phyloP scores from a whole-genome alignment of 805 yeast genomes.

The Wickerhamiella shivajii region DNA sequence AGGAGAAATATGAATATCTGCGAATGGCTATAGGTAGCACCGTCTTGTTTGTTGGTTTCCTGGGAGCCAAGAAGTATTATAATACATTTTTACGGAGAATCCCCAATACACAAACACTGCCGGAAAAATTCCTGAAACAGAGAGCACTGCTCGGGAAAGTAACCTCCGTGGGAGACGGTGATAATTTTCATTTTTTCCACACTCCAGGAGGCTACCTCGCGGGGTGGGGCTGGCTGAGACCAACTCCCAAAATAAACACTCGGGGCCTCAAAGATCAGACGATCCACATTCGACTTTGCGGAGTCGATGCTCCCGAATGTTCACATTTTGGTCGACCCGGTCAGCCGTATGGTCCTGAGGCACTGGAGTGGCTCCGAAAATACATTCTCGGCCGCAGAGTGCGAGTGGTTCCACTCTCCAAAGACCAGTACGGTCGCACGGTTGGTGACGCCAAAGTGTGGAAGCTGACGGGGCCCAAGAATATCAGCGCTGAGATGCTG shows the following conservation, averaged over 20 bases:
- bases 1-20: background rate
- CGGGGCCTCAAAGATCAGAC: constrained; percentile 46
- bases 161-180: constrained; percentile 90
- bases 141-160: constrained; percentile 53
- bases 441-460: constrained; percentile 60
- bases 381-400: constrained; percentile 54
- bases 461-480: constrained; percentile 54
- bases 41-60: background rate
- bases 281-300: constrained; percentile 68
- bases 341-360: constrained; percentile 77
- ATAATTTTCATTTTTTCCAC: constrained; percentile 82
- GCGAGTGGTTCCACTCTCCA: constrained; percentile 58
- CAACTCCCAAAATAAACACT: constrained; percentile 40
- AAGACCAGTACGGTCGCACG: constrained; percentile 81
- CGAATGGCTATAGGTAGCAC: background rate
- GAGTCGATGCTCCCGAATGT: constrained; percentile 94
- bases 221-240: constrained; percentile 91
- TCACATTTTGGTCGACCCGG: constrained; percentile 90
- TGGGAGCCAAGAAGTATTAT: constrained; percentile 21
- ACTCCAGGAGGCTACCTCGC: constrained; percentile 78
- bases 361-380: constrained; percentile 57
- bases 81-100: constrained; percentile 35
- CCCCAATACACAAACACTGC: constrained; percentile 37
- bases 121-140: constrained; percentile 30
- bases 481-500: constrained; percentile 80